A percentile compares a stretch with the other conserved stretches of the same genome.
Conservation (phyloP, 495 filamentous ascomycete species). For the Haplographium delicatum region DNA sequence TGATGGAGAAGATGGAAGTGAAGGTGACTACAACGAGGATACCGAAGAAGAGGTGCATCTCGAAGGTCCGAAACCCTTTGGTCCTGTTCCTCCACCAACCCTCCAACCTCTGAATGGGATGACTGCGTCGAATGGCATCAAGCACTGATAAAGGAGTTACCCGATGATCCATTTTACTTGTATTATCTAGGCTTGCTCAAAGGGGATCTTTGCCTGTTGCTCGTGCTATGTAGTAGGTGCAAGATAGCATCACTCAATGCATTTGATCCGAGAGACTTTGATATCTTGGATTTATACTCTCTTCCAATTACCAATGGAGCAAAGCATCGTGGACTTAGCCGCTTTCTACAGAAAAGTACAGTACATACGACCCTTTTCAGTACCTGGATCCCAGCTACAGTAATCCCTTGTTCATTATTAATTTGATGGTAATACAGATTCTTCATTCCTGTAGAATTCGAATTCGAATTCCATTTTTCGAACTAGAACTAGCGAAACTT, state of each 20-base stretch:
- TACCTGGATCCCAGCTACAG: no score
- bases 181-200: slow-evolving; percentile 12
- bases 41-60: slow-evolving; percentile 51
- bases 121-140: slow-evolving; percentile 38
- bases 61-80: slow-evolving; percentile 45
- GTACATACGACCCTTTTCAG: no score
- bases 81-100: slow-evolving; percentile 51
- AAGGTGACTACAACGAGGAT: slow-evolving; percentile 58
- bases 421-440: no score
- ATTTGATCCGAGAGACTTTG: no score
- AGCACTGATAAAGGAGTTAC: slow-evolving; percentile 14
- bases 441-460: no score
- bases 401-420: no score
- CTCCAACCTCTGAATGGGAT: slow-evolving; percentile 39
- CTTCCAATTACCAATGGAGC: no score
- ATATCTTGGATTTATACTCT: no score
- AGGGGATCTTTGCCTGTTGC: background rate
- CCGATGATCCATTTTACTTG: background rate
- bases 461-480: no score
- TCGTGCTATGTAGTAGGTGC: slow-evolving; percentile 11
- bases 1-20: slow-evolving; percentile 52
- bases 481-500: no score
- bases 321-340: no score
- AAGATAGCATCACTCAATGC: slow-evolving; percentile 5
- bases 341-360: no score